Percentiles rank a stretch among this genome's conserved stretches.
Conservation (phyloP, 352 stramenopile genomes). For the Saprolegnia diclina region DNA sequence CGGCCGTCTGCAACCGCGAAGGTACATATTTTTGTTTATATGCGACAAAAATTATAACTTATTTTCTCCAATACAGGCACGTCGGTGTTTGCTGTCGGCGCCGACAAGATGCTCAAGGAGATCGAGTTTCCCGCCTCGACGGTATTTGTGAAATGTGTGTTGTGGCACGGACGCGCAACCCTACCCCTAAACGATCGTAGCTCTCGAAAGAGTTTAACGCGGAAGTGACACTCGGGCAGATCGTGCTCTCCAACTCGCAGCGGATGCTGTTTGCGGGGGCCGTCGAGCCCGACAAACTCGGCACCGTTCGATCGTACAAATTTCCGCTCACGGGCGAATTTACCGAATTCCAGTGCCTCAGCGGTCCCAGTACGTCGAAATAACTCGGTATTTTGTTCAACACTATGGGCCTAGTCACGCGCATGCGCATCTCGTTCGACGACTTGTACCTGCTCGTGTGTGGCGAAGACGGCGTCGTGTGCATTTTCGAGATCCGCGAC, state of each 20-base stretch:
- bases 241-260: constrained; percentile 79
- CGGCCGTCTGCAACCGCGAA: constrained; percentile 78
- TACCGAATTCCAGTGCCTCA: constrained; percentile 71
- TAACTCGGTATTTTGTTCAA: not conserved
- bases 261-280: constrained; percentile 87
- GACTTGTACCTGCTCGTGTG: constrained; percentile 89
- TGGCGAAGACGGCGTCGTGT: constrained; percentile 87
- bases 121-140: constrained; percentile 72
- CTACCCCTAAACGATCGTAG: constrained; percentile 35
- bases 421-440: constrained; percentile 40
- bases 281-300: constrained; percentile 57
- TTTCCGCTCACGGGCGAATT: constrained; percentile 67
- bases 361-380: constrained; percentile 46
- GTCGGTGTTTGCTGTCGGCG: constrained; percentile 78
- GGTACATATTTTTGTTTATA: constrained; percentile 30
- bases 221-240: constrained; percentile 41
- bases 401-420: not conserved
- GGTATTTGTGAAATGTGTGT: not conserved
- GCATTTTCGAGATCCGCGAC: constrained; percentile 84
- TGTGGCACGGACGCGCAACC: constrained; percentile 34
- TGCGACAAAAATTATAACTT: too few species aligned
- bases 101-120: constrained; percentile 84
- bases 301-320: constrained; percentile 62
- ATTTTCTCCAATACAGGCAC: constrained; percentile 26
- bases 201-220: constrained; percentile 2